A percentile compares a stretch with the other conserved stretches of the same genome.
Conservation (phyloP, 306 rosid species). For the Medicago lupulina region DNA sequence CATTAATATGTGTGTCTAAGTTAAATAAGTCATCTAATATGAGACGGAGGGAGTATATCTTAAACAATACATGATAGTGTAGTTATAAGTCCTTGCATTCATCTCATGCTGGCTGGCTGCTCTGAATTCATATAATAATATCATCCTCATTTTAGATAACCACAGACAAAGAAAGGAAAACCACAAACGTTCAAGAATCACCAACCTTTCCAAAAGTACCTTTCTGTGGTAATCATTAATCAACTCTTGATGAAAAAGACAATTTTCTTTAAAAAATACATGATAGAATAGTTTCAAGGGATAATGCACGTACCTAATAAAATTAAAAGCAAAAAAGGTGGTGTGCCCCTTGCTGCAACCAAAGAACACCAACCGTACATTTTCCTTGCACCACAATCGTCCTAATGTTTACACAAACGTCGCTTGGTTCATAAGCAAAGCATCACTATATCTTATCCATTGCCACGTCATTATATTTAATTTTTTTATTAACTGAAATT, state of each 20-base stretch:
- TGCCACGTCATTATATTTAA: neutral
- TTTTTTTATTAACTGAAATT: neutral
- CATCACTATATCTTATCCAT: conserved; percentile 44
- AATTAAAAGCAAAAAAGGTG: neutral
- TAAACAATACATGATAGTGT: neutral
- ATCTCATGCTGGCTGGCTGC: neutral
- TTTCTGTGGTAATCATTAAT: neutral
- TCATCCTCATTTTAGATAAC: conserved; percentile 12
- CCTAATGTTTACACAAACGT: conserved; percentile 31
- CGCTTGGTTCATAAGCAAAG: conserved; percentile 54
- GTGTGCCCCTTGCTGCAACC: conserved; percentile 42
- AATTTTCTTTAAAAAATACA: neutral
- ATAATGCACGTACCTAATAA: conserved; percentile 32
- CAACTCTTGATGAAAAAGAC: conserved; percentile 24
- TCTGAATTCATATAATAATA: neutral
- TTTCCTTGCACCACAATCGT: conserved; percentile 1
- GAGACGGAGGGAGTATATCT: too few relatives aligned
- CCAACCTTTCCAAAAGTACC: neutral
- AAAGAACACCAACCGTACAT: conserved; percentile 42
- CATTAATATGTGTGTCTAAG: too few relatives aligned
- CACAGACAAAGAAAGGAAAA: conserved; percentile 15
- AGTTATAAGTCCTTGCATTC: neutral
- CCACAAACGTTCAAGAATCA: conserved; percentile 1
- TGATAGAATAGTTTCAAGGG: conserved; percentile 5
- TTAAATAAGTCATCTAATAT: too few relatives aligned